Conservation (phyloP, 1,284 basidiomycete genomes). For the Boletus hoseneyae region DNA sequence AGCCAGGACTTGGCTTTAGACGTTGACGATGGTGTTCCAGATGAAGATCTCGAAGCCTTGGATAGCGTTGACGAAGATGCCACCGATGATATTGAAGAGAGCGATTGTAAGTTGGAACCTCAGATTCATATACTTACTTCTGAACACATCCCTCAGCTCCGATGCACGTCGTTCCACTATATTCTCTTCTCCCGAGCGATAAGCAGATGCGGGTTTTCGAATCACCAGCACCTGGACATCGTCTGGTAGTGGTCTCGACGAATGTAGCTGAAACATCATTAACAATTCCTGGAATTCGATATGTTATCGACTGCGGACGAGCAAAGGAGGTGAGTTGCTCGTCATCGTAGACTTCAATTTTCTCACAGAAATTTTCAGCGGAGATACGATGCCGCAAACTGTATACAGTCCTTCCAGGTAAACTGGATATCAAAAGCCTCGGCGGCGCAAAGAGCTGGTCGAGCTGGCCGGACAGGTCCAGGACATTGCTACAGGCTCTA, state of each 20-base stretch:
- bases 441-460: slow-evolving; percentile 90
- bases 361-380: slow-evolving; percentile 56
- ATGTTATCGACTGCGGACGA: slow-evolving; percentile 94
- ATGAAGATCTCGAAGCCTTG: slow-evolving; percentile 47
- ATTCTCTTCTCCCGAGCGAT: slow-evolving; percentile 95
- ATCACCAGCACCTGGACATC: slow-evolving; percentile 77
- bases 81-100: slow-evolving; percentile 54
- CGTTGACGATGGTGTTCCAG: slow-evolving; percentile 49
- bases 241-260: slow-evolving; percentile 95
- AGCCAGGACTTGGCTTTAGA: slow-evolving; percentile 49
- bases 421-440: slow-evolving; percentile 97
- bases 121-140: not conserved
- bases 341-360: not conserved
- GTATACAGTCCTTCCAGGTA: slow-evolving; percentile 96
- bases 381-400: slow-evolving; percentile 92
- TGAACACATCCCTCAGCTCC: slow-evolving; percentile 48
- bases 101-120: slow-evolving; percentile 49
- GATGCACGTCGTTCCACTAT: slow-evolving; percentile 89
- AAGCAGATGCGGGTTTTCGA: slow-evolving; percentile 97
- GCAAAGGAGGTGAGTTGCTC: slow-evolving; percentile 79
- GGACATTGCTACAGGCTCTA: slow-evolving; percentile 93
- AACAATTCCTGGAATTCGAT: slow-evolving; percentile 97
- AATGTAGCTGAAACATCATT: slow-evolving; percentile 99
- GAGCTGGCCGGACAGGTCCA: slow-evolving; percentile 93
- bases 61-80: slow-evolving; percentile 57